Conservation (phyloP, 352 stramenopile species). For the Globisporangium apiculatum region DNA sequence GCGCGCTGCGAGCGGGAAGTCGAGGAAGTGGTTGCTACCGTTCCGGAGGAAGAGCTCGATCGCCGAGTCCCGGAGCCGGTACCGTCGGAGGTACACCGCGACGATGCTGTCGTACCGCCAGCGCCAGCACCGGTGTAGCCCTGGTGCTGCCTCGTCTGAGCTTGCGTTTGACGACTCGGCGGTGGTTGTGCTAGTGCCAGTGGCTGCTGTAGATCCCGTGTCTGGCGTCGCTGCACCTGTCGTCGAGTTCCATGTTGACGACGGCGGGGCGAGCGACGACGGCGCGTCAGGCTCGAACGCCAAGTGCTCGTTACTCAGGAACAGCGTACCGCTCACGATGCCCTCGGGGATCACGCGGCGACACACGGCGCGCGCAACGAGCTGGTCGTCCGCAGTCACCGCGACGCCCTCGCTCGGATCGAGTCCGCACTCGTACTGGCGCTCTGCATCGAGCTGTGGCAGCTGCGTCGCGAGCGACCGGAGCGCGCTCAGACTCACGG, state of each 20-base stretch:
- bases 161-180: background rate
- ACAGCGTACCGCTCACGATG: slow-evolving; percentile 57
- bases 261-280: slow-evolving; percentile 1
- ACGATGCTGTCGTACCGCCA: slow-evolving; percentile 80
- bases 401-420: slow-evolving; percentile 64
- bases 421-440: slow-evolving; percentile 42
- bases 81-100: slow-evolving; percentile 72
- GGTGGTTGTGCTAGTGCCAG: background rate
- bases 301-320: slow-evolving; percentile 52
- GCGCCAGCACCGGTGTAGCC: slow-evolving; percentile 63
- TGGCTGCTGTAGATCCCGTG: background rate
- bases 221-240: too few species aligned
- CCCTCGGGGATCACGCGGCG: slow-evolving; percentile 72
- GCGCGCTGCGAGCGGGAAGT: slow-evolving; percentile 63
- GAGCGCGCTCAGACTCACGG: slow-evolving; percentile 1
- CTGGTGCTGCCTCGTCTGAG: slow-evolving; percentile 51
- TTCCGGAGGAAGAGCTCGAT: slow-evolving; percentile 81
- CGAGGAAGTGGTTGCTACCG: slow-evolving; percentile 72
- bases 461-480: slow-evolving; percentile 16
- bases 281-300: slow-evolving; percentile 53
- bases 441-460: slow-evolving; percentile 21
- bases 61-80: slow-evolving; percentile 73
- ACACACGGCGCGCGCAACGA: slow-evolving; percentile 54
- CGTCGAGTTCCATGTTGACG: background rate
- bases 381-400: slow-evolving; percentile 47